A percentile compares a stretch with the other conserved stretches of the same genome.
phyloP scores from a whole-genome alignment of 176 grass and related monocot genomes.

The Cenchrus purpureus region DNA sequence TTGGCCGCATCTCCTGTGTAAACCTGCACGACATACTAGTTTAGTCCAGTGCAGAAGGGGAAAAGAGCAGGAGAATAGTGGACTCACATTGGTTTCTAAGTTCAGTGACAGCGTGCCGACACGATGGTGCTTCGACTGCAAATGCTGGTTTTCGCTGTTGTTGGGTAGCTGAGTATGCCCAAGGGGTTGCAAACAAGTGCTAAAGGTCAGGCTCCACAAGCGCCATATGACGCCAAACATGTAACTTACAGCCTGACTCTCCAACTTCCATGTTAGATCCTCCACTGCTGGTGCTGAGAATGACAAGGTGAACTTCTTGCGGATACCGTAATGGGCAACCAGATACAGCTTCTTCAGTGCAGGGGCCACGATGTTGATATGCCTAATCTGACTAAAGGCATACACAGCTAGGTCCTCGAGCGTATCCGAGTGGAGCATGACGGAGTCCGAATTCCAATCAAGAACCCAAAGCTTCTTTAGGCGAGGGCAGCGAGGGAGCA shows the following conservation, averaged over 20 bases:
- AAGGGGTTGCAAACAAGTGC: too few relatives aligned
- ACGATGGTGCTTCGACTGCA: background rate
- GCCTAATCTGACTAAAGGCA: background rate
- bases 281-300: background rate
- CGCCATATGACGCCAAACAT: conserved; percentile 23
- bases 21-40: background rate
- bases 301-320: background rate
- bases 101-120: background rate
- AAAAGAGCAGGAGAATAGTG: background rate
- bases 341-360: conserved; percentile 1
- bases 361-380: background rate
- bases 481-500: background rate
- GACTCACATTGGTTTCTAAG: background rate
- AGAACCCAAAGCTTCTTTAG: background rate
- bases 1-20: background rate
- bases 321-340: background rate
- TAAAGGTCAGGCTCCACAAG: background rate
- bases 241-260: background rate
- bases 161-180: background rate
- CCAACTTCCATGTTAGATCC: conserved; percentile 15
- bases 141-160: background rate
- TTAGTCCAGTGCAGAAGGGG: too few relatives aligned
- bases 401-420: background rate
- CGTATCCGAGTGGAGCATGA: background rate
- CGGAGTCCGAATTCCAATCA: background rate